Percentiles rank a stretch among this genome's conserved stretches.
Conservation (phyloP, 805 yeast genomes). For the Starmerella kuoi region DNA sequence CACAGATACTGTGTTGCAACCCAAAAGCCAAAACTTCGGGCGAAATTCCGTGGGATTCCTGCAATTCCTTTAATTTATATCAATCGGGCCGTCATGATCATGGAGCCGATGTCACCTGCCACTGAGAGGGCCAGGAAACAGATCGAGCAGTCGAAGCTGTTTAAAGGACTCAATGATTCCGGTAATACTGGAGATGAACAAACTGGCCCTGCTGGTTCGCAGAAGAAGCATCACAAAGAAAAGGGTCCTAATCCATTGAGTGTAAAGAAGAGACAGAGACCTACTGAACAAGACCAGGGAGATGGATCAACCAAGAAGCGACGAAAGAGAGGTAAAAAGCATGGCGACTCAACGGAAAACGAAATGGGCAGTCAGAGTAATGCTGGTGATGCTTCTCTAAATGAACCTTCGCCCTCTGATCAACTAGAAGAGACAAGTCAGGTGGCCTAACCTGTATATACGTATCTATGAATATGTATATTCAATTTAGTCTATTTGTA, state of each 20-base stretch:
- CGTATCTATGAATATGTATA: too few relatives aligned
- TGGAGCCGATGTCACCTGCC: conserved; percentile 83
- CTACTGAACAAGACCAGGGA: conserved; percentile 18
- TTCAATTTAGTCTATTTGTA: too few relatives aligned
- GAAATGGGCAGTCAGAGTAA: neutral
- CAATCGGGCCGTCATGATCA: conserved; percentile 83
- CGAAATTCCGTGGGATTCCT: conserved; percentile 58
- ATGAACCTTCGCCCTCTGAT: too few relatives aligned
- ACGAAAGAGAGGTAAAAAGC: conserved; percentile 18
- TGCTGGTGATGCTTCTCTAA: neutral
- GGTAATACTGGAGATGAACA: conserved; percentile 19
- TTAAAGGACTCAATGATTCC: conserved; percentile 61
- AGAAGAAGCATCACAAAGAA: conserved; percentile 10
- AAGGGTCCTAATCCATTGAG: conserved; percentile 86
- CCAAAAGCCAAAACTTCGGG: conserved; percentile 61
- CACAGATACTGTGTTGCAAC: conserved; percentile 85
- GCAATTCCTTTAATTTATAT: conserved; percentile 84
- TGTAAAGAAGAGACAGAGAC: conserved; percentile 54
- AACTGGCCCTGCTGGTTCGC: neutral
- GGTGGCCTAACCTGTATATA: too few relatives aligned
- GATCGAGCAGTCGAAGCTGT: conserved; percentile 56
- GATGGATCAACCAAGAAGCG: conserved; percentile 13
- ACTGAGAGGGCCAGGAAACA: conserved; percentile 40
- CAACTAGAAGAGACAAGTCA: too few relatives aligned
- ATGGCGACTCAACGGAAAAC: too few relatives aligned